phyloP scores from a whole-genome alignment of 2,329 filamentous ascomycete species.

The Hypoxylon sp. region DNA sequence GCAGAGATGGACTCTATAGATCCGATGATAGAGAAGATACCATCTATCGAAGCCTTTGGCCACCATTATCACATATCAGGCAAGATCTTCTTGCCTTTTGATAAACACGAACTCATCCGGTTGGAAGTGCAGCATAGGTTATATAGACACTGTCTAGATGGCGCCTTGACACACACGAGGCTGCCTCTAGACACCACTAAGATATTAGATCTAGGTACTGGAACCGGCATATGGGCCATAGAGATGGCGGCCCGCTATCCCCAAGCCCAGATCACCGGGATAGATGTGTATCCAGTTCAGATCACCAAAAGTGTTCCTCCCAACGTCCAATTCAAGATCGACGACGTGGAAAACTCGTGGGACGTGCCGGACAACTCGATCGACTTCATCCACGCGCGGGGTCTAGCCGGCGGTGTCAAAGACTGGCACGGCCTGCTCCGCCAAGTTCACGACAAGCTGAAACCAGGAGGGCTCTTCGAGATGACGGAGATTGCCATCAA shows the following conservation, averaged over 20 bases:
- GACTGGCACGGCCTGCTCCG: slow-evolving; percentile 51
- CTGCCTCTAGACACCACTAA: slow-evolving; percentile 40
- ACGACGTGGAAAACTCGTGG: slow-evolving; percentile 63
- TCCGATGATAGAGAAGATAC: slow-evolving; percentile 23
- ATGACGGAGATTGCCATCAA: slow-evolving; percentile 53
- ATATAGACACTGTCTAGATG: slow-evolving; percentile 43
- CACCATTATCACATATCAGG: slow-evolving; percentile 43
- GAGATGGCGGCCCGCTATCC: slow-evolving; percentile 54
- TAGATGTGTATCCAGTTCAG: slow-evolving; percentile 54
- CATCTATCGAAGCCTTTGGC: slow-evolving; percentile 43
- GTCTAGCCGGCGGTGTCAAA: slow-evolving; percentile 56
- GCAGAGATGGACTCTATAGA: slow-evolving; percentile 25
- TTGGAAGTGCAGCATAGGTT: slow-evolving; percentile 42
- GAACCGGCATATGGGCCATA: slow-evolving; percentile 54
- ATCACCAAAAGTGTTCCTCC: slow-evolving; percentile 58
- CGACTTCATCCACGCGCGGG: slow-evolving; percentile 56
- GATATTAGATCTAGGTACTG: slow-evolving; percentile 55
- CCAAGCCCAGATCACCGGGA: slow-evolving; percentile 50
- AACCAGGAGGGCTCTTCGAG: slow-evolving; percentile 56
- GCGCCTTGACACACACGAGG: slow-evolving; percentile 43
- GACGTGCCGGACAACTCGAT: slow-evolving; percentile 41
- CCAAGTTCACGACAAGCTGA: slow-evolving; percentile 52
- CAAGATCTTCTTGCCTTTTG: slow-evolving; percentile 45
- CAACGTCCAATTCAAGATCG: slow-evolving; percentile 67
- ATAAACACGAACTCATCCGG: slow-evolving; percentile 41